phyloP scores from a whole-genome alignment of 768 basidiomycete genomes.

The Tubosaeta sp. region DNA sequence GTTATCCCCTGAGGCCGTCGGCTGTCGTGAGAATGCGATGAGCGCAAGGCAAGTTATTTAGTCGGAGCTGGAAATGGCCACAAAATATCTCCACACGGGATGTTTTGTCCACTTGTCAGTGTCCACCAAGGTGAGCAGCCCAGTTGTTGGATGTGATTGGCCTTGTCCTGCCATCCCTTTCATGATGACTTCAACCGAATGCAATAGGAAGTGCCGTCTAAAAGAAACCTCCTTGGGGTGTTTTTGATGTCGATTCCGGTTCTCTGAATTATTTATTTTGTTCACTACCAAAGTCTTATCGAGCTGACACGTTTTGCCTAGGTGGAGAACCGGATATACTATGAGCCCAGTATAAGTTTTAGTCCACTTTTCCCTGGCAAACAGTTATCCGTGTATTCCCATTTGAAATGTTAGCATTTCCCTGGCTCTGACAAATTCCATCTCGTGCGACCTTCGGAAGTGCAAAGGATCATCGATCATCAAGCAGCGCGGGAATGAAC shows the following conservation, averaged over 20 bases:
- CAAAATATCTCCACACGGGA: slow-evolving; percentile 1
- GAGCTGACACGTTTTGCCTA: slow-evolving; percentile 10
- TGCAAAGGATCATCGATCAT: background rate
- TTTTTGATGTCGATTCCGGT: slow-evolving; percentile 33
- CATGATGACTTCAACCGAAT: slow-evolving; percentile 32
- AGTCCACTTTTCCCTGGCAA: slow-evolving; percentile 4
- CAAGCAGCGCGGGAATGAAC: background rate
- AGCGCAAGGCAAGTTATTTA: slow-evolving; percentile 21
- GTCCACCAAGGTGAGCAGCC: slow-evolving; percentile 17
- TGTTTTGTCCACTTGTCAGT: background rate
- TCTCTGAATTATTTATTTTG: slow-evolving; percentile 22
- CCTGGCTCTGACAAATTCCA: background rate
- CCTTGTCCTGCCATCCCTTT: background rate
- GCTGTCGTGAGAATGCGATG: slow-evolving; percentile 34
- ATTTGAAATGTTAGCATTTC: slow-evolving; percentile 18
- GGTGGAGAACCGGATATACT: background rate
- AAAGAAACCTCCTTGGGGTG: slow-evolving; percentile 22
- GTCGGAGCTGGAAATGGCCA: slow-evolving; percentile 28
- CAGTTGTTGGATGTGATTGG: background rate
- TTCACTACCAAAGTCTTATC: background rate
- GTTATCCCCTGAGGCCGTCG: slow-evolving; percentile 34
- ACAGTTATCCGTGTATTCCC: slow-evolving; percentile 13
- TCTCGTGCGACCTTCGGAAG: background rate
- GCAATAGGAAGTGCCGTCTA: slow-evolving; percentile 37
- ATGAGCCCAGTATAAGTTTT: background rate